phyloP scores from a whole-genome alignment of 1,284 basidiomycete species.

The Sanghuangporus sanghuang region DNA sequence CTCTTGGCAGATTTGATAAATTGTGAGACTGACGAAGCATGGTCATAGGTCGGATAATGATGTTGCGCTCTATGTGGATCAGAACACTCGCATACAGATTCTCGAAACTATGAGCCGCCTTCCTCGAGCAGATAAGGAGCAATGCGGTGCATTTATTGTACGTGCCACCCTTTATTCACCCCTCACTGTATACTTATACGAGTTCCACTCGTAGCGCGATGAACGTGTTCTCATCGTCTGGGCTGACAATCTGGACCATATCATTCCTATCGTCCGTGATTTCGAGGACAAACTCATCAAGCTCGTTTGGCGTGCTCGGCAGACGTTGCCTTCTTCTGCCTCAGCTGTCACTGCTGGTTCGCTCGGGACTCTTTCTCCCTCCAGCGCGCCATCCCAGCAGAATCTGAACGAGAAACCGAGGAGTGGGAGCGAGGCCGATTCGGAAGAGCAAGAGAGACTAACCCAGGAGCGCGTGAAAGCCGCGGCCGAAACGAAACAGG shows the following conservation, averaged over 20 bases:
- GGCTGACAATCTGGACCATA: constrained; percentile 69
- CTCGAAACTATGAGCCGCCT: constrained; percentile 58
- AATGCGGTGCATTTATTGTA: constrained; percentile 80
- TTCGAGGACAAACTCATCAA: constrained; percentile 78
- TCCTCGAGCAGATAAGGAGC: constrained; percentile 71
- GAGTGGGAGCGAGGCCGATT: background rate
- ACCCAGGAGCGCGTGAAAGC: background rate
- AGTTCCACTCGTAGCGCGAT: constrained; percentile 43
- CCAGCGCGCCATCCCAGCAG: background rate
- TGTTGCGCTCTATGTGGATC: constrained; percentile 22
- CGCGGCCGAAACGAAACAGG: constrained; percentile 8
- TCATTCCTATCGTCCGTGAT: constrained; percentile 58
- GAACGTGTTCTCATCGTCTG: constrained; percentile 73
- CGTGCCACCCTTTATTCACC: constrained; percentile 18
- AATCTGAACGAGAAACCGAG: constrained; percentile 10
- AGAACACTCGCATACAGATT: constrained; percentile 58
- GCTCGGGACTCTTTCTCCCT: constrained; percentile 22
- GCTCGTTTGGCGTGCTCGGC: constrained; percentile 69
- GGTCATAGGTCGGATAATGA: constrained; percentile 14
- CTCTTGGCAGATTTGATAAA: constrained; percentile 7
- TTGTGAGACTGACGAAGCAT: background rate
- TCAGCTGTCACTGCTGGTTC: constrained; percentile 34
- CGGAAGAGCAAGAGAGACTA: background rate
- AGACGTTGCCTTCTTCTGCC: constrained; percentile 20
- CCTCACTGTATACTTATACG: background rate